Evolutionary conservation across 768 basidiomycete genomes (phyloP), one percentile per base, ranked within the genome.

Genomic region (Tylopilus cervinicoccineus): DNA sequence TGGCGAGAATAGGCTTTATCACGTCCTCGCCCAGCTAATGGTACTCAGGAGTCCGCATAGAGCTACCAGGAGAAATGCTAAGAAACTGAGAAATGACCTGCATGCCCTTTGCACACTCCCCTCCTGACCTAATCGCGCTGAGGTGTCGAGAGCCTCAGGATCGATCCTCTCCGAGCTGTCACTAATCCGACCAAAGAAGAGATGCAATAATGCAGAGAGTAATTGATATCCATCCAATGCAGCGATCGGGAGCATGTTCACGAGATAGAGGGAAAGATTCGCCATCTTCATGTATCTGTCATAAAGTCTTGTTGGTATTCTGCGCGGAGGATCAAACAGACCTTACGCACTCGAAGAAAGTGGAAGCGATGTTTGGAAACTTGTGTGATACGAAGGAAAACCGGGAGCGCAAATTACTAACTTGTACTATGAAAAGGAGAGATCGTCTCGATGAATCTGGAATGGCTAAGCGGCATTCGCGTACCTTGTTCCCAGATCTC

Each of bases 191-290:
- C 39, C 24, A 20, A 16, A 57, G 9, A 51, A 43, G 7, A 69
- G 42, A 26, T 70, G 65, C 12, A 68, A 46, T 31, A 68, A 46
- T 23, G 54, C 58, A 9, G 58, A 61, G 9, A 90, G 70, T 17
- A 86, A 68, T 54, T 83, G 77, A 8, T 74, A 67, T 23, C 92
- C 92, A 51, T 94, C 92, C 17, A 93, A 72, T 40, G 71, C 69
- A 3, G 79, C 77, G 28, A 93, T 62, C 0, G 92, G 90, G 20
- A 93, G 73, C 23, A 89, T 76, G 63, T 94, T 94, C 71, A 93
- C 83, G 48, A 92, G 67, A 63, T 79, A 92, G 2, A 94, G 71
- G 3, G 89, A 92, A 27, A 93, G 64, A n/a, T 83, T 81, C 2
- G 87, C 75, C 59, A 80, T 78, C 28, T 71, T 67, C 50, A 83